A percentile compares a stretch with the other conserved stretches of the same genome.
Evolutionary conservation across 495 filamentous ascomycete species (phyloP).

Genomic region (Podospora pseudoanserina): DNA sequence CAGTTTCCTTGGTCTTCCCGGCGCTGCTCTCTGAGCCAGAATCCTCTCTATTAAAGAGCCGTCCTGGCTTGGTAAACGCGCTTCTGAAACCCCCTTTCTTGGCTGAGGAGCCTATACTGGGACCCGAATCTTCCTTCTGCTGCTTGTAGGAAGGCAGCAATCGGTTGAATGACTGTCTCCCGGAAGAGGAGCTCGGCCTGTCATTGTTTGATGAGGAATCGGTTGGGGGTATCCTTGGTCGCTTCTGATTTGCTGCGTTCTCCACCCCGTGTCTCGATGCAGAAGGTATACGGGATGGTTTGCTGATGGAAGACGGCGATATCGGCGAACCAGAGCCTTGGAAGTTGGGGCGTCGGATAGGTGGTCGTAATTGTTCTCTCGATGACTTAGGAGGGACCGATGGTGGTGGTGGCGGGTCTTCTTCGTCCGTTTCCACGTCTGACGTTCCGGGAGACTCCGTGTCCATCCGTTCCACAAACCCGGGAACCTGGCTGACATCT

Average conservation of each 20-base stretch:
- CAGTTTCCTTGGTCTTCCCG: constrained; percentile 20
- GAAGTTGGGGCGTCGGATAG: constrained; percentile 15
- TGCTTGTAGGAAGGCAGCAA: constrained; percentile 22
- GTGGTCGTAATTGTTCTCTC: background rate
- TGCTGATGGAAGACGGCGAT: constrained; percentile 13
- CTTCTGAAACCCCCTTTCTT: constrained; percentile 35
- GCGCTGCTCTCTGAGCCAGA: constrained; percentile 26
- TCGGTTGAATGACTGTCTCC: constrained; percentile 29
- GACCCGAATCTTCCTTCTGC: constrained; percentile 17
- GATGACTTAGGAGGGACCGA: constrained; percentile 27
- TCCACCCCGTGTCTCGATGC: constrained; percentile 23
- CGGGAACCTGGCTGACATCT: constrained; percentile 29
- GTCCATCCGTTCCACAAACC: constrained; percentile 28
- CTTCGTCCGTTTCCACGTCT: constrained; percentile 11
- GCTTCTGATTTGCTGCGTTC: constrained; percentile 45
- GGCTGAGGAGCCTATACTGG: constrained; percentile 20
- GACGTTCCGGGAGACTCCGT: constrained; percentile 21
- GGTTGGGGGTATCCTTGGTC: constrained; percentile 34
- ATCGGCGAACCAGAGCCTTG: constrained; percentile 15
- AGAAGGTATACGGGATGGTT: constrained; percentile 14
- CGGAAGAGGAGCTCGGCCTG: constrained; percentile 17
- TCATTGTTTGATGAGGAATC: constrained; percentile 11
- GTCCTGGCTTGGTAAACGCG: constrained; percentile 29
- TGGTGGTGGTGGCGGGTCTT: constrained; percentile 19
- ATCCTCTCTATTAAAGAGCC: constrained; percentile 31